These are phyloP conservation scores for Tribonema minus DNA, from an alignment of 108 stramenopile species.

Conservation along the genomic window DNA sequence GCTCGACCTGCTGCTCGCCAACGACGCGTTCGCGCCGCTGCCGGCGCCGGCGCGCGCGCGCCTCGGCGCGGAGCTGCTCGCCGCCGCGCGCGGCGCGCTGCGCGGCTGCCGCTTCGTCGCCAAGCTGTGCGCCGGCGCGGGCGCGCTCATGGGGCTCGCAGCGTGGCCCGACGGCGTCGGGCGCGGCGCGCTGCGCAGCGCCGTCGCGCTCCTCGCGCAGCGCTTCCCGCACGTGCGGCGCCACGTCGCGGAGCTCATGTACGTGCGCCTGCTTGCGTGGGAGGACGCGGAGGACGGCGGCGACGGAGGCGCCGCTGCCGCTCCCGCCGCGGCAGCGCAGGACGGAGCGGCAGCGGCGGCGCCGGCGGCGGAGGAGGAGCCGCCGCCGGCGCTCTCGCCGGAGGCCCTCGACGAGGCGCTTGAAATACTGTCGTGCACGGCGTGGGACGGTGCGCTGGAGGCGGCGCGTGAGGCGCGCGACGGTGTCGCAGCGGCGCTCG, in stretches of 20 bases:
- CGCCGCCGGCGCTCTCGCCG: background rate
- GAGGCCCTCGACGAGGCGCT: conserved; percentile 30
- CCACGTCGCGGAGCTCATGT: conserved; percentile 77
- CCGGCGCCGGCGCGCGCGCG: conserved; percentile 34
- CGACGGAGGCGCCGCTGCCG: background rate
- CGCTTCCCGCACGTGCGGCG: conserved; percentile 79
- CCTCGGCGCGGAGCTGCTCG: conserved; percentile 54
- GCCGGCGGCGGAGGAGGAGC: background rate
- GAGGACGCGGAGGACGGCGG: conserved; percentile 12
- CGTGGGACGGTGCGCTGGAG: conserved; percentile 46
- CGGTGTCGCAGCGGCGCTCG: conserved; percentile 6
- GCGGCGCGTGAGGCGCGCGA: conserved; percentile 4
- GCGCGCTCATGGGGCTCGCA: conserved; percentile 26
- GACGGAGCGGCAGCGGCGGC: background rate
- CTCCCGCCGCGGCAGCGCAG: background rate
- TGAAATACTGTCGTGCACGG: conserved; percentile 37
- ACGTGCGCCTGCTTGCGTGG: conserved; percentile 66
- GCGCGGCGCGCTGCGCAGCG: conserved; percentile 57
- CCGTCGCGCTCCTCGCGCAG: conserved; percentile 70
- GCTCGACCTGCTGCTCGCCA: conserved; percentile 65
- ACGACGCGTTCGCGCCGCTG: conserved; percentile 66
- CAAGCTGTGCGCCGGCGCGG: conserved; percentile 59
- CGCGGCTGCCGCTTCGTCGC: conserved; percentile 66
- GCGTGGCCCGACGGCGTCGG: conserved; percentile 19
- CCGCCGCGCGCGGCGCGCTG: conserved; percentile 55